Percentiles rank a stretch among this genome's conserved stretches.
Conservation (phyloP, 345 rosid genomes). For the Reutealis trisperma region DNA sequence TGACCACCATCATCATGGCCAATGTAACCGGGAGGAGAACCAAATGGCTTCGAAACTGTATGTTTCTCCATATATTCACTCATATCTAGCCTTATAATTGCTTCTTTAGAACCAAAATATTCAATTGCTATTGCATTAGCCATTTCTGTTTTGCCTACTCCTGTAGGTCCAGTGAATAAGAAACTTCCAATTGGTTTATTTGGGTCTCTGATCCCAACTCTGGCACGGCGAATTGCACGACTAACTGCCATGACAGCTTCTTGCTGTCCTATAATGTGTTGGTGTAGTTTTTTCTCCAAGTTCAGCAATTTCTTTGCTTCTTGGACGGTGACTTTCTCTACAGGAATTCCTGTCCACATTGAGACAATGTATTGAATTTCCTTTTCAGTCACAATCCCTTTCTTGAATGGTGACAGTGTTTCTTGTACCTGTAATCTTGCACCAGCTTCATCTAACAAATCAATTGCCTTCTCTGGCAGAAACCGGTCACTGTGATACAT, state of each 20-base stretch:
- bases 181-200: constrained; percentile 66
- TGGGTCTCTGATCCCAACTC: constrained; percentile 65
- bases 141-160: constrained; percentile 65
- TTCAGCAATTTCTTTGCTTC: constrained; percentile 41
- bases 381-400: constrained; percentile 27
- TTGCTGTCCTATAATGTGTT: constrained; percentile 42
- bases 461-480: constrained; percentile 72
- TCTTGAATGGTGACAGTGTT: constrained; percentile 25
- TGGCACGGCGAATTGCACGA: constrained; percentile 60
- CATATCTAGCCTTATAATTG: constrained; percentile 68
- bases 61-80: constrained; percentile 75
- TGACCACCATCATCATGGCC: constrained; percentile 67
- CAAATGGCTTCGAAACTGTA: constrained; percentile 57
- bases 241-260: constrained; percentile 53
- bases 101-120: constrained; percentile 63
- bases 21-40: constrained; percentile 66
- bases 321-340: constrained; percentile 36
- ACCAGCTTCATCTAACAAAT: constrained; percentile 77
- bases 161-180: constrained; percentile 63
- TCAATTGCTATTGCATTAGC: constrained; percentile 59
- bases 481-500: constrained; percentile 52
- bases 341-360: constrained; percentile 50
- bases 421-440: constrained; percentile 61
- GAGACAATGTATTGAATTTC: constrained; percentile 39
- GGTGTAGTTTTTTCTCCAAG: constrained; percentile 35